Evolutionary conservation across 495 filamentous ascomycete genomes (phyloP).

Genomic region (Hypoxylon perforatum): DNA sequence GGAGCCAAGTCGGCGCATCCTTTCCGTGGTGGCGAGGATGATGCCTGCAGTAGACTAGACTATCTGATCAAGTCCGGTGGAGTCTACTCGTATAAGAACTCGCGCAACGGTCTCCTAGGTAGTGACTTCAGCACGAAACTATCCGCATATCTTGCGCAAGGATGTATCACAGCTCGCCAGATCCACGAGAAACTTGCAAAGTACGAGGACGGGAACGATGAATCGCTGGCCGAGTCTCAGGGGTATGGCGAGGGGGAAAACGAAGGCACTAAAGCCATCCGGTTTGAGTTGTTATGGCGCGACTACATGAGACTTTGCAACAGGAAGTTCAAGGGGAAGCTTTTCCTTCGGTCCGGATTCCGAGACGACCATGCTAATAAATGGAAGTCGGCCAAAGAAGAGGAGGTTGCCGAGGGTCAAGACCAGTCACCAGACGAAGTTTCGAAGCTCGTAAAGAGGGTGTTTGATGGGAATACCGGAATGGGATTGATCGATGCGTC

Average conservation of each 20-base stretch:
- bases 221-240: conserved; percentile 41
- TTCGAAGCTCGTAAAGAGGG: conserved; percentile 57
- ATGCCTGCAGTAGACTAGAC: conserved; percentile 63
- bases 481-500: conserved; percentile 77
- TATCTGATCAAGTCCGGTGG: conserved; percentile 68
- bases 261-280: conserved; percentile 71
- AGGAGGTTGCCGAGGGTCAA: conserved; percentile 42
- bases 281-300: conserved; percentile 78
- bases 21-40: conserved; percentile 72
- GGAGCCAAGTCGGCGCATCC: conserved; percentile 67
- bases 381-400: conserved; percentile 52
- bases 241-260: conserved; percentile 74
- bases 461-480: conserved; percentile 71
- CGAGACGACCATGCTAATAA: conserved; percentile 53
- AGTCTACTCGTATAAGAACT: conserved; percentile 70
- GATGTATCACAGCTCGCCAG: conserved; percentile 73
- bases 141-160: conserved; percentile 74
- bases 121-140: conserved; percentile 76
- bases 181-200: conserved; percentile 68
- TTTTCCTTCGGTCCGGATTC: conserved; percentile 72
- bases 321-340: conserved; percentile 68
- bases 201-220: conserved; percentile 70
- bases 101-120: conserved; percentile 74
- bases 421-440: conserved; percentile 47
- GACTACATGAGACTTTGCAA: conserved; percentile 80